Evolutionary conservation across 192 early-diverging fungal genomes (phyloP).

Genomic region (Diversispora epigaea): DNA sequence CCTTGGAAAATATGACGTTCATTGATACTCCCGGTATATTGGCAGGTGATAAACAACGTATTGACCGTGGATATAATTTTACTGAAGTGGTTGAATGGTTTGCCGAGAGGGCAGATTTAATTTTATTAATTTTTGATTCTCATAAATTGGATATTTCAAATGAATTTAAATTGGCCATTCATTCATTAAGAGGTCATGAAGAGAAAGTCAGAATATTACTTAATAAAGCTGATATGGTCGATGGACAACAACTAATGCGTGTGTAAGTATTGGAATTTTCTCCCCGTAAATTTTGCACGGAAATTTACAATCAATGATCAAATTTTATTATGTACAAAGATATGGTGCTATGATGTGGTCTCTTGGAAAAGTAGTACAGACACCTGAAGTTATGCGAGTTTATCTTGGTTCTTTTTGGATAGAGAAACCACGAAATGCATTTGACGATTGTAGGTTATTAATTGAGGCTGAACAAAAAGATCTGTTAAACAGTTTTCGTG

Average conservation of each 20-base stretch:
- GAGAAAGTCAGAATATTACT: constrained; percentile 84
- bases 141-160: constrained; percentile 89
- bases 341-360: constrained; percentile 93
- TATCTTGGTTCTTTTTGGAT: constrained; percentile 82
- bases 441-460: constrained; percentile 70
- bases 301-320: too few species aligned
- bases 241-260: constrained; percentile 82
- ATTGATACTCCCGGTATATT: constrained; percentile 92
- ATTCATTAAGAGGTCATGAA: constrained; percentile 75
- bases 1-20: constrained; percentile 78
- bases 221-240: constrained; percentile 89
- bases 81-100: constrained; percentile 82
- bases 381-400: constrained; percentile 88
- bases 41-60: constrained; percentile 80
- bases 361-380: constrained; percentile 82
- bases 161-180: constrained; percentile 83
- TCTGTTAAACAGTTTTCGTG: constrained; percentile 69
- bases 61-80: constrained; percentile 82
- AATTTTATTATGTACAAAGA: neutral
- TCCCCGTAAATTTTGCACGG: neutral
- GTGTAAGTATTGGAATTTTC: constrained; percentile 44
- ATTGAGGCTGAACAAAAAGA: constrained; percentile 74
- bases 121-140: constrained; percentile 85
- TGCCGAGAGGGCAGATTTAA: constrained; percentile 78
- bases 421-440: constrained; percentile 62